Base-by-base conservation (phyloP, 208 protist genomes). In the Acanthamoeba castellanii region DNA sequence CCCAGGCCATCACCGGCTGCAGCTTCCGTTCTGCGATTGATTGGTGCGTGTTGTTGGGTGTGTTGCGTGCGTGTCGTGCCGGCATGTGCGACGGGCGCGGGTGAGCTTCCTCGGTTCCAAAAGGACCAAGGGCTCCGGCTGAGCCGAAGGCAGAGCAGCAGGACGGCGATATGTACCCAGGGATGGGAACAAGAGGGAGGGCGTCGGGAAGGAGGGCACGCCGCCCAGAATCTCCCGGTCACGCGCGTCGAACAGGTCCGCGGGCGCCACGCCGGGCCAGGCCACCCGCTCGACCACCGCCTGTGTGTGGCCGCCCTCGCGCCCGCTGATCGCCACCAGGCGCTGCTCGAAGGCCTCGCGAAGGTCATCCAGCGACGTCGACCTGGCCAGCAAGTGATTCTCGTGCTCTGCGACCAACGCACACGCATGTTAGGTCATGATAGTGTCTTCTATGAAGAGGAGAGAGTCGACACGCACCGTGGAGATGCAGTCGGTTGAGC, bases 161-260 rank as follows among this genome's bases (percentile, higher is more conserved):
- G 25, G 6, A 42, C 11, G 18, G 74, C 13, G 42, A 9, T 5
- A 42, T 34, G 72, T 61, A 85, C 78, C 78, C 6, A 85, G 37
- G 4, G 78, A 85, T 2, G 78, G 78, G 30, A 45, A 85, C 42
- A 57, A 57, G 27, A 59, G 50, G 9, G 16, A 9, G 18, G 78
- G 78, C 37, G 78, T 85, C 37, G 78, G 27, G 30, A 85, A 85
- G 78, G 50, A n/a, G 37, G 78, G 47, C 30, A 59, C 37, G 32
- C 78, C 47, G 1, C 68, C 68, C 42, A 85, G 30, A 34, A 59
- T 59, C 25, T n/a, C 47, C 7, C 14, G 30, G 78, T 85, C 78
- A 7, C 50, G 37, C 47, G 16, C 50, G 45, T 59, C 50, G 37
- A 85, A 85, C 47, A 85, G 37, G 37, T 47, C 78, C 14, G 78